These are phyloP conservation scores for Gamarada debralockiae DNA, from an alignment of 495 filamentous ascomycete species.

Conservation along the genomic window DNA sequence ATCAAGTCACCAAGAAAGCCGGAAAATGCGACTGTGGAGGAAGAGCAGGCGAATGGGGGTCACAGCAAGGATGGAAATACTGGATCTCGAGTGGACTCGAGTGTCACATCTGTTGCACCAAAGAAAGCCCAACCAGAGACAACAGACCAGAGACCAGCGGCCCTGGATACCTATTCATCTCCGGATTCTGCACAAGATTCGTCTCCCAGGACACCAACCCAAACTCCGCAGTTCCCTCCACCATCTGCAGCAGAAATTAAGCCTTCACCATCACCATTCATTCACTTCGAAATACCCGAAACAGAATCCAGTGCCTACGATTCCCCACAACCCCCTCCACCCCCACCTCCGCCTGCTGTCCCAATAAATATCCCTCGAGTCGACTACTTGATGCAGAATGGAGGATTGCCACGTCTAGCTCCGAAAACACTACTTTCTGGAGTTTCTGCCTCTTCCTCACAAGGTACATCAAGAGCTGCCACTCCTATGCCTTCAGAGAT, in stretches of 20 bases:
- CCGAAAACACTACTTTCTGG: slow-evolving; percentile 62
- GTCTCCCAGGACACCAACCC: slow-evolving; percentile 25
- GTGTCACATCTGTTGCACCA: slow-evolving; percentile 63
- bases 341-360: slow-evolving; percentile 70
- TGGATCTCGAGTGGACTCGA: slow-evolving; percentile 52
- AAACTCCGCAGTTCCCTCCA: slow-evolving; percentile 20
- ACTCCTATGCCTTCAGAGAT: slow-evolving; percentile 53
- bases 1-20: slow-evolving; percentile 15
- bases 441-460: slow-evolving; percentile 27
- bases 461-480: slow-evolving; percentile 36
- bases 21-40: neutral
- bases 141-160: slow-evolving; percentile 2
- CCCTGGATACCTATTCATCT: slow-evolving; percentile 19
- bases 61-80: slow-evolving; percentile 20
- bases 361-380: slow-evolving; percentile 73
- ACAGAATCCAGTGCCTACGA: slow-evolving; percentile 20
- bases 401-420: slow-evolving; percentile 65
- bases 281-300: slow-evolving; percentile 21
- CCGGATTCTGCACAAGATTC: slow-evolving; percentile 21
- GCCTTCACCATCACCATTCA: slow-evolving; percentile 22
- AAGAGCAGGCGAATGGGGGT: neutral
- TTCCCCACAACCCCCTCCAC: slow-evolving; percentile 65
- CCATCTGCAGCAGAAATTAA: slow-evolving; percentile 13
- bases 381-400: slow-evolving; percentile 85
- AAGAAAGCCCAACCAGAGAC: slow-evolving; percentile 38